Conservation (phyloP, 768 basidiomycete species). For the Pleurotus ostreatus region DNA sequence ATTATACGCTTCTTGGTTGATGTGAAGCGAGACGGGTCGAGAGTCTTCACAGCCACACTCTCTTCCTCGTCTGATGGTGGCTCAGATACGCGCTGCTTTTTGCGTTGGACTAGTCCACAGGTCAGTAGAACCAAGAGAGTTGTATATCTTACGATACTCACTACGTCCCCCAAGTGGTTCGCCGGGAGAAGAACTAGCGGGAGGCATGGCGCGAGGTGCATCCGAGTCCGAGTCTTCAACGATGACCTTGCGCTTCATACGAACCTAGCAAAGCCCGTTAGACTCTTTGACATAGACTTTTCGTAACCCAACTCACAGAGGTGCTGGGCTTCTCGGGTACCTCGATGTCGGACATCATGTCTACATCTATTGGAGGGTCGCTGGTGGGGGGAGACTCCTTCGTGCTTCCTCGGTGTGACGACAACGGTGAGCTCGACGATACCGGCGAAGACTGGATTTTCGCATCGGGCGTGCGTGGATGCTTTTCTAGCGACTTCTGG, state of each 20-base stretch:
- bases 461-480: slow-evolving; percentile 1
- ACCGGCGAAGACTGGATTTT: slow-evolving; percentile 1
- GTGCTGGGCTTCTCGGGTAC: not conserved
- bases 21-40: slow-evolving; percentile 60
- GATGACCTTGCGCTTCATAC: slow-evolving; percentile 65
- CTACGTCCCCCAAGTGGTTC: slow-evolving; percentile 31
- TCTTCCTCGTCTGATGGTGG: slow-evolving; percentile 47
- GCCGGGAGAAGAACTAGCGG: slow-evolving; percentile 29
- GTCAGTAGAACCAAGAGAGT: not conserved
- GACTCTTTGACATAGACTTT: not conserved
- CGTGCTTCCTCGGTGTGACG: slow-evolving; percentile 43
- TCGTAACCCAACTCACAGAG: not conserved
- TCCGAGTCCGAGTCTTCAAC: slow-evolving; percentile 75
- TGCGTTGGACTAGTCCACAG: slow-evolving; percentile 36
- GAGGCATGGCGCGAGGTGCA: slow-evolving; percentile 19
- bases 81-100: slow-evolving; percentile 59
- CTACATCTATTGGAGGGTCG: slow-evolving; percentile 66
- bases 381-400: slow-evolving; percentile 73
- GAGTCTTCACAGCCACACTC: slow-evolving; percentile 43
- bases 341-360: slow-evolving; percentile 58
- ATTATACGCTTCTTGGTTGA: slow-evolving; percentile 52
- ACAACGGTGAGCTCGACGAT: slow-evolving; percentile 31
- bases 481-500: not conserved
- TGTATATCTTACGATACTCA: slow-evolving; percentile 12
- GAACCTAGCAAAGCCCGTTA: slow-evolving; percentile 22